Evolutionary conservation across 192 early-diverging fungal genomes (phyloP).

Genomic region (Coemansia sp.): DNA sequence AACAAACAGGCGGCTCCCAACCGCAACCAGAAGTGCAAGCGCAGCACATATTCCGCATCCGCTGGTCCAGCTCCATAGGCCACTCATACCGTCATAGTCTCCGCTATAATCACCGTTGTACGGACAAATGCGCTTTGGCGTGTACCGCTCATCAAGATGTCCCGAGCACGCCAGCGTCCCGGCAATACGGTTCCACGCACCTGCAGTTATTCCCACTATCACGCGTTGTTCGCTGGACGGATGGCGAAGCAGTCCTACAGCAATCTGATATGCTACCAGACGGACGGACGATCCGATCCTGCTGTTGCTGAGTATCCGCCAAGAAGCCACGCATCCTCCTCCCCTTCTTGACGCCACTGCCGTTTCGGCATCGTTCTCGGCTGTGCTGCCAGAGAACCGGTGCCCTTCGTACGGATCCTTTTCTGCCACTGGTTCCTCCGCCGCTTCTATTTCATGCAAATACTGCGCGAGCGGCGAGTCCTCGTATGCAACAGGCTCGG

Average conservation of each 20-base stretch:
- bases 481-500: conserved; percentile 41
- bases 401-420: background rate
- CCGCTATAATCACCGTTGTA: too few species aligned
- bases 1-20: background rate
- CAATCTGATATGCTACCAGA: too few species aligned
- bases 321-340: background rate
- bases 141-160: conserved; percentile 31
- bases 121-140: conserved; percentile 13
- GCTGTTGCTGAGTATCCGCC: background rate
- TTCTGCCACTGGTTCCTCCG: conserved; percentile 25
- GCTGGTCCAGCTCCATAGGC: background rate
- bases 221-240: too few species aligned
- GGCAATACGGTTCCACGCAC: background rate
- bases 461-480: conserved; percentile 51
- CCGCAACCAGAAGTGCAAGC: background rate
- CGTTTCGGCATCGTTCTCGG: background rate
- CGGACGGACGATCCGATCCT: too few species aligned
- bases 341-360: background rate
- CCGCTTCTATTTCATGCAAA: conserved; percentile 28
- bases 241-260: too few species aligned
- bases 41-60: too few species aligned
- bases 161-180: conserved; percentile 24
- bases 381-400: background rate
- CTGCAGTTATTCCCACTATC: background rate
- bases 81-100: background rate